Evolutionary conservation across 2,329 filamentous ascomycete genomes (phyloP).

Genomic region (Penicillium sp.): DNA sequence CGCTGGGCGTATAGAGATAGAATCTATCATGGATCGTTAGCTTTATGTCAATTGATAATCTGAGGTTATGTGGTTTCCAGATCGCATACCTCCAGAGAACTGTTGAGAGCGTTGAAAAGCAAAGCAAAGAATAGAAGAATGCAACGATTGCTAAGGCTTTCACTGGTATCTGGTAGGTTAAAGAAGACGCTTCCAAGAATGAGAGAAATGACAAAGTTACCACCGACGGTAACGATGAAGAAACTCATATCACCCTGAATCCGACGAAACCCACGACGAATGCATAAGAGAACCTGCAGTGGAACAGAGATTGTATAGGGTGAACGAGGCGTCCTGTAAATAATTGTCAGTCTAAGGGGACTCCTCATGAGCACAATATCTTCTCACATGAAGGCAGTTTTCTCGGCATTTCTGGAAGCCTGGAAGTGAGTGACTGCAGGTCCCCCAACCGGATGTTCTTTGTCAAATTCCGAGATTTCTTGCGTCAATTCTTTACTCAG

Average conservation of each 20-base stretch:
- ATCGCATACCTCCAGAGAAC: background rate
- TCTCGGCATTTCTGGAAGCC: background rate
- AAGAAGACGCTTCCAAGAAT: background rate
- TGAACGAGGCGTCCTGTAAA: background rate
- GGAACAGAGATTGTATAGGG: background rate
- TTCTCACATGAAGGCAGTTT: background rate
- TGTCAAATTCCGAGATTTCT: background rate
- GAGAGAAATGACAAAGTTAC: background rate
- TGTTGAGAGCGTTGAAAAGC: background rate
- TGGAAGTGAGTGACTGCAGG: background rate
- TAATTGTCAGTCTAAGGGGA: background rate
- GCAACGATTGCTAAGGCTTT: background rate
- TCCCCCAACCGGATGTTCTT: background rate
- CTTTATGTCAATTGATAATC: background rate
- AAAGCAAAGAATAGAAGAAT: background rate
- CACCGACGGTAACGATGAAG: background rate
- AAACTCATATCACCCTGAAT: background rate
- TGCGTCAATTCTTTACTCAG: background rate
- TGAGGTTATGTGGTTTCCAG: background rate
- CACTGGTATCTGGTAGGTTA: background rate
- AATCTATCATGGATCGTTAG: background rate
- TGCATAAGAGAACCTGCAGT: background rate
- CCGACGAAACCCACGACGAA: background rate
- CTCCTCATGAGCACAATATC: background rate
- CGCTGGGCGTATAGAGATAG: background rate